Evolutionary conservation across 768 basidiomycete genomes (phyloP), one percentile per base, ranked within the genome.

Genomic region (Mycena crocata): DNA sequence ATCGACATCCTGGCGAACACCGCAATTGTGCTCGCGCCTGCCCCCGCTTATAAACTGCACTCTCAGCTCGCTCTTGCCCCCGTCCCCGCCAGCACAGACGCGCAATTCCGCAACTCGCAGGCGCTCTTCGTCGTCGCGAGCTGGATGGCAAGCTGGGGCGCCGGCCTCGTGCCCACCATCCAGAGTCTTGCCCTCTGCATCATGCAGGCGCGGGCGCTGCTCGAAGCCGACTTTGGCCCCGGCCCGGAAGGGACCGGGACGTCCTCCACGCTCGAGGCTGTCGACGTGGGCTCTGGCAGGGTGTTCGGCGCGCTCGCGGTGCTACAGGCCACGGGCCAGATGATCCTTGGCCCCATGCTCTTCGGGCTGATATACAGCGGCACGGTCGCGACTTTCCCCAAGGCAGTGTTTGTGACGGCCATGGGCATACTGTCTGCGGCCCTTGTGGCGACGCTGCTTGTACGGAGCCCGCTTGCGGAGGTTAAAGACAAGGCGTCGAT

Each of bases 121-220:
- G 74, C 80, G 35, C 63, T 89, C 59, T 95, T 95, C 75, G 83
- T 92, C 8, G 77, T 84, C 5, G 83, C 89, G 15, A 89, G 89
- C 15, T 84, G 84, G 10, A 72, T 93, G 69, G 84, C 86, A 56
- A 84, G 85, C 57, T 79, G 92, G 58, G 90, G 91, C n/a, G 85
- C 87, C 21, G 93, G 92, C 3, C 80, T 87, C 37, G 77, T 85
- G 40, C 93, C 93, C n/a, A 87, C 90, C 9, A 77, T 86, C 40
- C 90, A 93, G 45, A 92, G 90, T 72, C 80, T 95, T 51, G 91
- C 91, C 15, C 76, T 94, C 45, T 91, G 87, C 69, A 87, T 92
- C 57, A 63, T 82, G 64, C 86, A 88, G 68, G 78, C 81, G 19
- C 78, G 87, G 57, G 76, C 76, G 19, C 64, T 84, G 69, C 72